Evolutionary conservation across 108 stramenopile genomes (phyloP), one percentile per base, ranked within the genome.

Genomic region (Stephanodiscus triporus): DNA sequence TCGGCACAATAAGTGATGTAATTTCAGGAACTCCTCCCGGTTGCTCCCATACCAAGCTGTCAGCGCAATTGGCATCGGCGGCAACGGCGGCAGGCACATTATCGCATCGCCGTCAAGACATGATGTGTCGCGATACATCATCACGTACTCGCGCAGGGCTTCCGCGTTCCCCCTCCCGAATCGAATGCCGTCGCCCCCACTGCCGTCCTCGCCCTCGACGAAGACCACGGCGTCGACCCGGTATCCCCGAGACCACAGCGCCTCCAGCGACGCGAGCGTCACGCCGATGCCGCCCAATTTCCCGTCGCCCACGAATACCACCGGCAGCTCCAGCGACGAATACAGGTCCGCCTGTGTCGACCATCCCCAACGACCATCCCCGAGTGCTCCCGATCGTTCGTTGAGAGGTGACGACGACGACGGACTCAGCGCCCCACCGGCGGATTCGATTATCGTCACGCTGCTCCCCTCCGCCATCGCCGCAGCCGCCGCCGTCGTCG

Each of bases 261-360:
- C 91, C 78, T 98, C 98, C 29, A 97, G 68, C 14, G 95, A 77
- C 1, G 93, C 79, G 45, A 98, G 69, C 22, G 97, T 98, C n/a
- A 85, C 88, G 63, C 95, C 88, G 64, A 97, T 97, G 20, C 98
- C 98, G 60, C 98, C 98, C 59, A 98, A 75, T 55, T 88, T 80
- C 19, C 93, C 96, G 81, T 98, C 98, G 9, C 96, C 98, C 45
- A 97, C 89, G 27, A 98, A 82, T 42, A 98, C 83, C 17, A 92
- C 95, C 26, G 92, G 88, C 27, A 92, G 54, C 40, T 77, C 43
- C 37, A 94, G 74, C 29, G 86, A 72, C 17, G 82, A 79, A 59
- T 96, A 98, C 64, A 97, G 57, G 78, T 97, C 97, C 24, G 93
- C 97, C 67, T 98, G 98, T 30, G 96, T 88, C 20, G 94, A 81